Base-by-base conservation (phyloP, 257 asterid species). In the Knoxia roxburghii region DNA sequence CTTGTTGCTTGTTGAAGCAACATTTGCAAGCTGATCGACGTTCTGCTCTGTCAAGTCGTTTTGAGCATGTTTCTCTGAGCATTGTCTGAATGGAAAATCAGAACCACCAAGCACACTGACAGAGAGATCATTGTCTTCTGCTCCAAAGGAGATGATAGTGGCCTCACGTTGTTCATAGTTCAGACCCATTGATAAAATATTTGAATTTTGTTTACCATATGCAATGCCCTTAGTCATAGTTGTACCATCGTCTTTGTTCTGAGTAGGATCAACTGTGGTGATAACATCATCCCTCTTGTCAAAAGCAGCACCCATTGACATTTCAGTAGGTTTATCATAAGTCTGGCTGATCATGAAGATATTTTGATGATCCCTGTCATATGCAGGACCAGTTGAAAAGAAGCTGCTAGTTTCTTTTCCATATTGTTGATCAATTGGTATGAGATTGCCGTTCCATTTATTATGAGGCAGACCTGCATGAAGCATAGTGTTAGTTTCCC, bases 101-200 rank as follows among this genome's bases (percentile, higher is more conserved):
- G 79, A 79, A 78, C 75, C 56, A 72, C 81, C 74, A 62, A 82
- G 69, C 53, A 78, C 69, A 75, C 71, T 67, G 40, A 76, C 78
- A 50, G 85, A 74, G 60, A 67, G 72, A 73, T 75, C 79, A 70
- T 65, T 76, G 71, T 72, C 83, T 59, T 67, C 85, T 7, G 57
- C 71, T 59, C 85, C 90, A 64, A 87, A 85, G 61, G 89, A 78
- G 73, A 79, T 77, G 55, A 83, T 78, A 64, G 81, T 75, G 68
- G 74, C 79, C 79, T 75, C 78, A 51, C 83, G 76, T 63, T 70
- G 79, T 65, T 58, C 46, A 64, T 70, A 61, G 62, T 70, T 83
- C 35, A 72, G 84, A 56, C 77, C 76, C 83, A 75, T 73, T 45
- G 88, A 69, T 37, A 74, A 61, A 66, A 81, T 41, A 68, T 78